Conservation (phyloP, 805 yeast species). For the Candida succiphila region DNA sequence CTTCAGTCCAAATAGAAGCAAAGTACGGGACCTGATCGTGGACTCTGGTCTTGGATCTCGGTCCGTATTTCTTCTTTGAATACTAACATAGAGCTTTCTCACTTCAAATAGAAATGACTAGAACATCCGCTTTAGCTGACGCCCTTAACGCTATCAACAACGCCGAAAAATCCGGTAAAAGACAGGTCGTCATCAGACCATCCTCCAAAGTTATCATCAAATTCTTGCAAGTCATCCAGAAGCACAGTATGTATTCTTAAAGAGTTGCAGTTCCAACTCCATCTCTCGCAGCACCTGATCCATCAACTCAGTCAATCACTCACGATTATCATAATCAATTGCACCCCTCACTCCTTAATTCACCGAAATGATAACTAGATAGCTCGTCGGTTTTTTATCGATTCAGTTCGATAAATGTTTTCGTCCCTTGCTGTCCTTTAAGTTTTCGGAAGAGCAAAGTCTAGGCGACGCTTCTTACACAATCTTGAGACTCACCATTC, state of each 20-base stretch:
- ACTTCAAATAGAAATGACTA: slow-evolving; percentile 55
- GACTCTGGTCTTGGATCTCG: slow-evolving; percentile 1
- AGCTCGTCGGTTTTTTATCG: slow-evolving; percentile 68
- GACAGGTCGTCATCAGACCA: slow-evolving; percentile 98
- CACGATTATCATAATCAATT: too few relatives aligned
- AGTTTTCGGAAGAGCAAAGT: slow-evolving; percentile 84
- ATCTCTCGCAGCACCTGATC: too few relatives aligned
- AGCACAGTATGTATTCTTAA: slow-evolving; percentile 61
- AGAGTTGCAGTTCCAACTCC: too few relatives aligned
- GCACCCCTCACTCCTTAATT: background rate
- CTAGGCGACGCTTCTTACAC: slow-evolving; percentile 60
- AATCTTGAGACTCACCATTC: slow-evolving; percentile 27
- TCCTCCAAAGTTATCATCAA: slow-evolving; percentile 97
- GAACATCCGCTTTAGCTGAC: slow-evolving; percentile 98
- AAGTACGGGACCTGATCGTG: background rate
- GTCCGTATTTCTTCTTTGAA: slow-evolving; percentile 10
- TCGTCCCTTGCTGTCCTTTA: slow-evolving; percentile 96
- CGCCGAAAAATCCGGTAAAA: slow-evolving; percentile 99
- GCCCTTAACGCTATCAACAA: slow-evolving; percentile 97
- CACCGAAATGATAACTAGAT: slow-evolving; percentile 99
- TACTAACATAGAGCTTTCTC: background rate
- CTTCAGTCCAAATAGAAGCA: slow-evolving; percentile 13
- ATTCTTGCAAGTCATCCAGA: slow-evolving; percentile 95
- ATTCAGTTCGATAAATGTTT: slow-evolving; percentile 6
- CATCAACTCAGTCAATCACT: too few relatives aligned